A percentile compares a stretch with the other conserved stretches of the same genome.
These are phyloP conservation scores for Sugiyamaella sp. DNA, from an alignment of 1,139 yeast genomes.

Conservation along the genomic window DNA sequence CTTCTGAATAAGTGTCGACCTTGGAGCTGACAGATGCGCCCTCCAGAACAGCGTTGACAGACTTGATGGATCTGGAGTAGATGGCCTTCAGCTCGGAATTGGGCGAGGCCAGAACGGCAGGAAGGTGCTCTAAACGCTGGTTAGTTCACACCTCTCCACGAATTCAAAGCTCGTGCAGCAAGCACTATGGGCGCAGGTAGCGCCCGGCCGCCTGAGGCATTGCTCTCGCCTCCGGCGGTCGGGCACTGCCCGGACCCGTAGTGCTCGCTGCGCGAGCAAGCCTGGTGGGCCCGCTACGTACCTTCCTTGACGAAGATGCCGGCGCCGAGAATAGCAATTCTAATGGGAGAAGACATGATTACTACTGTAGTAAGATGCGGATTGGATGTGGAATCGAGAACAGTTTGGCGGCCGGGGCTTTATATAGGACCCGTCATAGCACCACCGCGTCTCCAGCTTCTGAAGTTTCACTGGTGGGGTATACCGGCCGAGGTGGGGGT, in stretches of 20 bases:
- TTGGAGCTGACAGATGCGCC: constrained; percentile 16
- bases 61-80: constrained; percentile 28
- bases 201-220: neutral
- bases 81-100: constrained; percentile 30
- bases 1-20: constrained; percentile 26
- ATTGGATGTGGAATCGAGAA: neutral
- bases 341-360: constrained; percentile 16
- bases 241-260: no score
- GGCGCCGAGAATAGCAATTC: constrained; percentile 32
- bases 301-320: constrained; percentile 29
- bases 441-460: neutral
- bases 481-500: neutral
- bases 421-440: neutral
- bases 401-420: neutral
- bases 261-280: no score
- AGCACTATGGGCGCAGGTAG: neutral
- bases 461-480: constrained; percentile 4
- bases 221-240: no score
- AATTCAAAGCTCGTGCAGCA: neutral
- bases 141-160: neutral
- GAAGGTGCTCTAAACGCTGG: constrained; percentile 28
- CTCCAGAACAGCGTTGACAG: constrained; percentile 24
- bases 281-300: no score
- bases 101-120: constrained; percentile 27
- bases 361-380: neutral